phyloP scores from a whole-genome alignment of 164 flowering plant species.

The Piper betle region DNA sequence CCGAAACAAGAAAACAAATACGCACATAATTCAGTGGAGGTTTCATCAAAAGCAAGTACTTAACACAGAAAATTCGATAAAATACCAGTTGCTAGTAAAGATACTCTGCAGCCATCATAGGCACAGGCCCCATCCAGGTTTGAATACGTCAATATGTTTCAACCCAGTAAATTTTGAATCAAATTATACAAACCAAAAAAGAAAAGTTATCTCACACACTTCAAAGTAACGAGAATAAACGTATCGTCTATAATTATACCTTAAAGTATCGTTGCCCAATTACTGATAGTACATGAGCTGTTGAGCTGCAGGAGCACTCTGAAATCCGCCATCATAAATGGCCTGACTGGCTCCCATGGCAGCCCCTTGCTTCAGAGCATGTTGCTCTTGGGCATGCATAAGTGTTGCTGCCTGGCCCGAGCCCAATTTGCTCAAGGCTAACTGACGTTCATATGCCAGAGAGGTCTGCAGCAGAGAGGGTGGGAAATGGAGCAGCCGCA shows the following conservation, averaged over 20 bases:
- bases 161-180: too few species aligned
- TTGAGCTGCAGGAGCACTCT: conserved; percentile 44
- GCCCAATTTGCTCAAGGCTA: conserved; percentile 54
- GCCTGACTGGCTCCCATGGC: conserved; percentile 56
- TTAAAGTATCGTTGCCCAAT: conserved; percentile 2
- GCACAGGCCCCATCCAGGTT: too few species aligned
- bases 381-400: conserved; percentile 52
- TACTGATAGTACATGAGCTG: conserved; percentile 78
- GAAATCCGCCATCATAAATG: conserved; percentile 67
- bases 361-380: conserved; percentile 36
- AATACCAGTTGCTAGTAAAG: too few species aligned
- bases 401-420: conserved; percentile 38
- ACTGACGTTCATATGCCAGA: conserved; percentile 54
- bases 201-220: not conserved
- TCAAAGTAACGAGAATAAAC: too few species aligned
- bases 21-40: too few species aligned
- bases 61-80: too few species aligned
- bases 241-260: not conserved
- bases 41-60: too few species aligned
- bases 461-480: conserved; percentile 40
- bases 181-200: not conserved
- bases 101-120: too few species aligned
- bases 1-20: too few species aligned
- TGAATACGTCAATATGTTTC: too few species aligned
- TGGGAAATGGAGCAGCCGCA: conserved; percentile 29